Conservation (phyloP, 805 yeast genomes). For the Clavispora phyllophila region DNA sequence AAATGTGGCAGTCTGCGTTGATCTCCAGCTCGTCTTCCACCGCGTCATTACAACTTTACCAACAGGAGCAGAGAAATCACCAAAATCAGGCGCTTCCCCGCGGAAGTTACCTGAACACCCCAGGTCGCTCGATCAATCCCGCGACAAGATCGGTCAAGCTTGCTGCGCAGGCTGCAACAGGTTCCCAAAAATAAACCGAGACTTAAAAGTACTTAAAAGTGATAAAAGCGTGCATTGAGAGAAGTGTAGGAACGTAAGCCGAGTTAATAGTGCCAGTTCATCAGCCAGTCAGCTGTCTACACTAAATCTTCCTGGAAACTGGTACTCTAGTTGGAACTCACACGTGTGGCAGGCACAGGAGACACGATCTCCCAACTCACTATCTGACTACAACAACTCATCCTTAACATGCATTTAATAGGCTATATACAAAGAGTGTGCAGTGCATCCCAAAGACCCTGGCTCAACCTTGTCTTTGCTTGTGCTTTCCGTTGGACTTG, state of each 20-base stretch:
- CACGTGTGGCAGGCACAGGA: no score
- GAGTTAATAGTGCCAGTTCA: no score
- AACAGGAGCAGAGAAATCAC: constrained; percentile 7
- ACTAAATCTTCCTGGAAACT: no score
- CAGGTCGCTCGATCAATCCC: constrained; percentile 24
- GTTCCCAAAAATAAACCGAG: neutral
- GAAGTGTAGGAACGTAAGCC: no score
- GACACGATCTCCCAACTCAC: no score
- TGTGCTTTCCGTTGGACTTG: constrained; percentile 73
- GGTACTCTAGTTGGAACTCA: no score
- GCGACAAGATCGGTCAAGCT: constrained; percentile 34
- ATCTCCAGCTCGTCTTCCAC: constrained; percentile 14
- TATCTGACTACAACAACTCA: neutral
- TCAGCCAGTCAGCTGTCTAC: no score
- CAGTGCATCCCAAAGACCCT: neutral
- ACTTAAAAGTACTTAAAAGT: no score
- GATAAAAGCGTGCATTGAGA: no score
- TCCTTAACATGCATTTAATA: neutral
- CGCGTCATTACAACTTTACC: constrained; percentile 6
- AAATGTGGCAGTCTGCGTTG: constrained; percentile 39
- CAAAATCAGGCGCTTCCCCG: constrained; percentile 2
- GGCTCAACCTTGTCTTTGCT: constrained; percentile 17
- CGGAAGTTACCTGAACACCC: constrained; percentile 8
- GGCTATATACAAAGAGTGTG: constrained; percentile 1
- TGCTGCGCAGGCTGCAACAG: constrained; percentile 16